A percentile compares a stretch with the other conserved stretches of the same genome.
These are phyloP conservation scores for Domatiomyces globalis DNA, from an alignment of 2,329 filamentous ascomycete genomes.

Conservation along the genomic window DNA sequence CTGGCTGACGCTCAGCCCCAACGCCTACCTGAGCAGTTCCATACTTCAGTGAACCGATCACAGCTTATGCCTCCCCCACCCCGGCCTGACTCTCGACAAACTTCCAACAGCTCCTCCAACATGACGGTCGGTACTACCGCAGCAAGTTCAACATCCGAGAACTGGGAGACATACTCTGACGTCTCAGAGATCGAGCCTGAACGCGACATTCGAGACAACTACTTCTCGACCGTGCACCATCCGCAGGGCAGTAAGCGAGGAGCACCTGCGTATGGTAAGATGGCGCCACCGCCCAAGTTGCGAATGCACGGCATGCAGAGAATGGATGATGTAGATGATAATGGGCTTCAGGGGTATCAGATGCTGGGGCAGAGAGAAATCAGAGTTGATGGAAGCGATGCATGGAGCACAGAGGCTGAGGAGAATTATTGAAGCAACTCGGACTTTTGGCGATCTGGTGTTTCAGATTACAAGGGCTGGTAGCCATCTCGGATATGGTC, in stretches of 20 bases:
- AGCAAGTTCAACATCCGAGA: constrained; percentile 60
- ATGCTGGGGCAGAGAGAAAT: constrained; percentile 1
- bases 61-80: constrained; percentile 20
- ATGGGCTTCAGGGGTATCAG: constrained; percentile 9
- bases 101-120: constrained; percentile 51
- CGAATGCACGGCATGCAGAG: constrained; percentile 13
- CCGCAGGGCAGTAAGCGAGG: constrained; percentile 18
- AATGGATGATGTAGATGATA: constrained; percentile 8
- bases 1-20: constrained; percentile 2
- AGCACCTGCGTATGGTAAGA: constrained; percentile 9
- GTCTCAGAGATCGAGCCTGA: constrained; percentile 62
- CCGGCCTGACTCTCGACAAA: constrained; percentile 40
- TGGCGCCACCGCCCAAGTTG: constrained; percentile 25
- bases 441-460: neutral
- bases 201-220: constrained; percentile 59
- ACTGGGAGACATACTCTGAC: constrained; percentile 95
- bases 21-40: constrained; percentile 9
- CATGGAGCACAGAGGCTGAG: constrained; percentile 17
- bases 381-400: constrained; percentile 16
- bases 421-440: constrained; percentile 13
- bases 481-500: neutral
- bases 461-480: neutral
- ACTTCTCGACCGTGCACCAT: constrained; percentile 38
- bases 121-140: constrained; percentile 40
- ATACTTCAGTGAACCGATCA: constrained; percentile 3